Base-by-base conservation (phyloP, 352 stramenopile genomes). In the Pythium phragmitis region DNA sequence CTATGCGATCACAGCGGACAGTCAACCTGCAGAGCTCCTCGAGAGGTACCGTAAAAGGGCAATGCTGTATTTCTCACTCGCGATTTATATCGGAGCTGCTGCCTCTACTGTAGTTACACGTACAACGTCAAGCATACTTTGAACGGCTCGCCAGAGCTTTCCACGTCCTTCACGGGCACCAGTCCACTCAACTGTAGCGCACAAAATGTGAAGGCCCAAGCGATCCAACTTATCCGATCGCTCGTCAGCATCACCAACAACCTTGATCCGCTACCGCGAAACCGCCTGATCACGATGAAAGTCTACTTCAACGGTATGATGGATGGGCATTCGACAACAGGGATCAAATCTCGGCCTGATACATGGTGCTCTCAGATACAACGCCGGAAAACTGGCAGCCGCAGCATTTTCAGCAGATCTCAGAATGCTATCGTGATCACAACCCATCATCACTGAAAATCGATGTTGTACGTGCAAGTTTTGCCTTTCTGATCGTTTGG, bases 191-290 rank as follows among this genome's bases (percentile, higher is more conserved):
- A 67, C 19, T 80, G 64, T 49, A 75, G 26, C n/a, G 60, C 73
- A 26, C 68, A 81, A 54, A 69, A 76, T 16, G 70, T 81, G 16
- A 81, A 81, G 50, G 45, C 51, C 11, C 74, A 81, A 64, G 62
- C 70, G 14, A 76, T 81, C 55, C 70, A 78, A 55, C 66, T 81
- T 33, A 78, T 81, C 50, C 70, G 74, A 19, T 77, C 72, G 21
- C 71, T 81, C 56, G 68, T 81, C 3, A 78, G 69, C 52, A 78
- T 79, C 57, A 75, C 69, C 11, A 81, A 78, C 57, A 74, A 70
- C 28, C 52, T 81, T 0, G 69, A 79, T 33, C 69, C 74, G 9
- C 55, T 81, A 13, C 74, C 74, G 30, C 45, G 41, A 13, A 76
- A 70, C 50, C 70, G 74, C 0, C 50, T 78, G 21, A 67, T 81